Conservation (phyloP, 306 rosid genomes). For the Inga laurina region DNA sequence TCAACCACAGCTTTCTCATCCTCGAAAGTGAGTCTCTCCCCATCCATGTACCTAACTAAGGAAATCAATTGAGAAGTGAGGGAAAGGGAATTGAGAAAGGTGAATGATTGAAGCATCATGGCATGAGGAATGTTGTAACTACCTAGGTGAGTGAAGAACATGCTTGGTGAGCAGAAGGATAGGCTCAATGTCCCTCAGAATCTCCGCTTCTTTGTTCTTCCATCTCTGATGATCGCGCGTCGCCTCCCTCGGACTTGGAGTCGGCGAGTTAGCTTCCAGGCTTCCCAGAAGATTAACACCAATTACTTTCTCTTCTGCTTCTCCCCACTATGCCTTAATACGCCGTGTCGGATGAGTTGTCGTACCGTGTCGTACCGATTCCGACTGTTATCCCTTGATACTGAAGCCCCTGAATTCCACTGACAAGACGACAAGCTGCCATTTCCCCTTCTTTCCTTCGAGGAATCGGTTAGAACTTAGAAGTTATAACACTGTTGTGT, state of each 20-base stretch:
- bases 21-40: slow-evolving; percentile 48
- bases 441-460: not conserved
- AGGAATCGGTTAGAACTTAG: not conserved
- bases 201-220: slow-evolving; percentile 56
- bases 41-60: slow-evolving; percentile 58
- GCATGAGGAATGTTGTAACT: not conserved
- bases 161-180: slow-evolving; percentile 47
- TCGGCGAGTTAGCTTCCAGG: slow-evolving; percentile 22
- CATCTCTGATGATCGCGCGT: slow-evolving; percentile 49
- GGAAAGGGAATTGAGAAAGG: not conserved
- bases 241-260: not conserved
- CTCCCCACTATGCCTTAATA: slow-evolving; percentile 34
- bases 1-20: slow-evolving; percentile 62
- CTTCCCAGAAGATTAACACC: slow-evolving; percentile 4
- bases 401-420: slow-evolving; percentile 27
- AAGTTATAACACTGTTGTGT: not conserved
- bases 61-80: not conserved
- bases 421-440: not conserved
- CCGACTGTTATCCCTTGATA: slow-evolving; percentile 26
- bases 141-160: slow-evolving; percentile 65
- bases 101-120: not conserved
- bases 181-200: slow-evolving; percentile 61
- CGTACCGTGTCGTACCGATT: not conserved
- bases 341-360: slow-evolving; percentile 33
- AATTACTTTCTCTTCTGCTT: slow-evolving; percentile 22